Conservation (phyloP, 1,284 basidiomycete species). For the Pyrrhoderma noxium region DNA sequence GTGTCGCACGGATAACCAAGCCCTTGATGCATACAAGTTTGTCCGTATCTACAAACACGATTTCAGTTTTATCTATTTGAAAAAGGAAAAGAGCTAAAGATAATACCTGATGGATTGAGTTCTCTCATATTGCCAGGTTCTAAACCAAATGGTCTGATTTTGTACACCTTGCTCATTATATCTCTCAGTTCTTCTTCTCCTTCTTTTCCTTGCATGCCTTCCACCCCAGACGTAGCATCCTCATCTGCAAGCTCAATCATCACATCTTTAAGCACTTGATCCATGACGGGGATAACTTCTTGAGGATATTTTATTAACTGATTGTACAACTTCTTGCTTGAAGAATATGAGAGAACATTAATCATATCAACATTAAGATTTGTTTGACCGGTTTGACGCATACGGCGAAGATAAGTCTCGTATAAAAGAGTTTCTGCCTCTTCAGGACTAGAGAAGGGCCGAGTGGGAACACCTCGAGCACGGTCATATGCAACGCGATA, state of each 20-base stretch:
- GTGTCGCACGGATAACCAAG: conserved; percentile 93
- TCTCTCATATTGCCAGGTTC: conserved; percentile 84
- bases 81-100: not conserved
- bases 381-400: conserved; percentile 87
- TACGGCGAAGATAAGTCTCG: conserved; percentile 75
- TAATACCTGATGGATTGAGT: conserved; percentile 77
- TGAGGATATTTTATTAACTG: conserved; percentile 91
- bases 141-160: conserved; percentile 86
- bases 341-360: conserved; percentile 87
- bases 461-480: conserved; percentile 50
- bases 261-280: conserved; percentile 89
- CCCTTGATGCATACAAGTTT: conserved; percentile 95
- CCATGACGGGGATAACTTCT: conserved; percentile 95
- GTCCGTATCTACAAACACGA: conserved; percentile 74
- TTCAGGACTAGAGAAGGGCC: conserved; percentile 49
- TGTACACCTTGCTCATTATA: conserved; percentile 79
- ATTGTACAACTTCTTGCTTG: conserved; percentile 72
- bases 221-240: conserved; percentile 60
- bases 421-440: conserved; percentile 72
- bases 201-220: conserved; percentile 64
- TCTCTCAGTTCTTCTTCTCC: conserved; percentile 76
- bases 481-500: conserved; percentile 78
- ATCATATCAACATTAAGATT: conserved; percentile 88
- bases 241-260: conserved; percentile 78
- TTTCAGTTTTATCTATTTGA: not conserved